phyloP scores from a whole-genome alignment of 805 yeast genomes.

The Myxozyma melibiosi region DNA sequence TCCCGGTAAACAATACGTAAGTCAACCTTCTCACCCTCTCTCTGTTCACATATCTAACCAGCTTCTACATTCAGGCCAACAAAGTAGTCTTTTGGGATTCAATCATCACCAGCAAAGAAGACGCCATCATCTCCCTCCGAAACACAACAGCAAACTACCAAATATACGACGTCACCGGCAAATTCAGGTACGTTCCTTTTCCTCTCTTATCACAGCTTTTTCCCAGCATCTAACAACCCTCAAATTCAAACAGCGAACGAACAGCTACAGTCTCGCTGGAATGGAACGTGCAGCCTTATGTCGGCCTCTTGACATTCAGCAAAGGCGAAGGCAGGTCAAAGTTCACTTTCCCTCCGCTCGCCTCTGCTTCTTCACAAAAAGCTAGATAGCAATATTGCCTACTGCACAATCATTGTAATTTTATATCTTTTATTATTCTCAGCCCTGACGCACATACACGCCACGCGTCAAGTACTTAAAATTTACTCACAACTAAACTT shows the following conservation, averaged over 20 bases:
- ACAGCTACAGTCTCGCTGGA: slow-evolving; percentile 70
- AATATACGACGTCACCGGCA: slow-evolving; percentile 79
- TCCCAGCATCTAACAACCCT: slow-evolving; percentile 5
- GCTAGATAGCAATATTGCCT: neutral
- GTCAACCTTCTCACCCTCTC: neutral
- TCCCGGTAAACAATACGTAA: slow-evolving; percentile 47
- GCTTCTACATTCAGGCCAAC: slow-evolving; percentile 43
- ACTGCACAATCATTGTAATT: neutral
- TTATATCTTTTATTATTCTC: neutral
- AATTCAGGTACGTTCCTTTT: slow-evolving; percentile 40
- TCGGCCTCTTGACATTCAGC: slow-evolving; percentile 68
- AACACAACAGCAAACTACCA: slow-evolving; percentile 72
- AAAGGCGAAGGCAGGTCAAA: slow-evolving; percentile 20
- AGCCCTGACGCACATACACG: too few species aligned
- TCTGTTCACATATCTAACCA: neutral
- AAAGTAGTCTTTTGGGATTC: slow-evolving; percentile 90
- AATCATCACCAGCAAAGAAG: slow-evolving; percentile 61
- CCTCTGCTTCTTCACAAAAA: neutral
- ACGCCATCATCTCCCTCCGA: slow-evolving; percentile 58
- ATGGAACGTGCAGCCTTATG: slow-evolving; percentile 91
- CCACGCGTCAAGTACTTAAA: too few species aligned
- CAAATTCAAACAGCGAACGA: slow-evolving; percentile 52
- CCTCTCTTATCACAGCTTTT: neutral
- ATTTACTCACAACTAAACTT: too few species aligned
- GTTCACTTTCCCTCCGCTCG: slow-evolving; percentile 23